Evolutionary conservation across 1,139 yeast species (phyloP), one percentile per base, ranked within the genome.

Genomic region (Yamadazyma dushanensis): DNA sequence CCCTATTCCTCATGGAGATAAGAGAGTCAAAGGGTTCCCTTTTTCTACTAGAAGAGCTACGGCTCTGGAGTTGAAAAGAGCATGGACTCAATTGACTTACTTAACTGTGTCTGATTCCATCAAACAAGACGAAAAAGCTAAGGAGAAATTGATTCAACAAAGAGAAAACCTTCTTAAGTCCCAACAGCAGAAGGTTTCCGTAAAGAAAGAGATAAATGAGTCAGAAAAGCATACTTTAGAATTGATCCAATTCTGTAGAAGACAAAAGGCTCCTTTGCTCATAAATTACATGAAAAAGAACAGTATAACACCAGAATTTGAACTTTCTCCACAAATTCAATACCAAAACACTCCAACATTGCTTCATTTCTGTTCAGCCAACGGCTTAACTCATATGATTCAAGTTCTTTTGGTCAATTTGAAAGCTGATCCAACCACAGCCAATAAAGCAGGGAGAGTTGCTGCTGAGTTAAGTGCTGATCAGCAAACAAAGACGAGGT

Each of bases 31-130:
- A 43, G 63, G 70, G 6, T 78, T 92, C 54, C 98, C 98, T 1
- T 88, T 92, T 59, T 83, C 96, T 0, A 92, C 98, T 0, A 78
- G 79, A 38, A 73, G 97, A 47, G 96, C 98, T 0, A 90, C 97
- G 0, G 73, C 85, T 0, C 65, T 79, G 2, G 98, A 90, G 55
- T 62, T 94, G 47, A 86, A 81, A 52, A 73, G 82, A 32, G 88
- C 95, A 0, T 92, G 98, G 97, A 72, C 78, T 18, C 82, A 83
- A 46, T 66, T 92, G 39, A 69, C 90, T 0, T 80, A 84, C 46
- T 63, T 85, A 45, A 64, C 69, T 29, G 55, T 78, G 1, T 62
- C 76, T 9, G 76, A 77, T n/a, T 60, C 70, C 16, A 94, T 95
- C 1, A 64, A 69, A 49, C 55, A 69, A 26, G 66, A 63, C 43